Evolutionary conservation across 345 rosid species (phyloP), one percentile per base, ranked within the genome.

Genomic region (Microthlaspi erraticum): DNA sequence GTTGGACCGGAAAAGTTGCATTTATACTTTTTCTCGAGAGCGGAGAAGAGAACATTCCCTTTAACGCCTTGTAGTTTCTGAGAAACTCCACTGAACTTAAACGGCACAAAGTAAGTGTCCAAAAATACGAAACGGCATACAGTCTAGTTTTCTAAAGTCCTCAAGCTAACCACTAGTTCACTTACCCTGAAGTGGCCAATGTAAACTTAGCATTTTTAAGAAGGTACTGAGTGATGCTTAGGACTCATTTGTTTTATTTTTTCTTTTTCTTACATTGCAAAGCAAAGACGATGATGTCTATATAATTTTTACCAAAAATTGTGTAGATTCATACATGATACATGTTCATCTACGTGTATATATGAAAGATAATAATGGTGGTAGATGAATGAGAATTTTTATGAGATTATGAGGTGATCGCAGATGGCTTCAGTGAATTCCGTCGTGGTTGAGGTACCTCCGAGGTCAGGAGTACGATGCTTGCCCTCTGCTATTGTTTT

Each of bases 381-480:
- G 9, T 26, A 52, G 37, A 52, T 29, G 57, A 29, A 26, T 26
- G 36, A 3, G 51, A 46, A 23, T 2, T 29, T 64, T 64, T 56
- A 45, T 18, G 48, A 23, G 55, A 70, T 78, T 83, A 67, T 83
- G 63, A 93, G 93, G 72, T 87, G 86, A 71, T 80, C 87, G 2
- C 88, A 81, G 23, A 90, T 93, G 7, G 97, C 93, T 59, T 83
- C 86, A 0, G 98, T 93, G 70, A 93, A 93, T 8, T 90, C 97
- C 1, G 92, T 75, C 23, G 92, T 93, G 1, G 91, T 69, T 23
- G 95, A 78, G 4, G 71, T 31, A 58, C 96, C 97, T 12, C 95
- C 98, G 6, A 93, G 92, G 71, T 93, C 98, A 1, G 90, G 94
- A 0, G 98, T 89, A 79, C 94, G 83, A 77, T 79, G 82, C 72